Evolutionary conservation across 331 rosid genomes (phyloP).

Genomic region (Quercus tomentella): DNA sequence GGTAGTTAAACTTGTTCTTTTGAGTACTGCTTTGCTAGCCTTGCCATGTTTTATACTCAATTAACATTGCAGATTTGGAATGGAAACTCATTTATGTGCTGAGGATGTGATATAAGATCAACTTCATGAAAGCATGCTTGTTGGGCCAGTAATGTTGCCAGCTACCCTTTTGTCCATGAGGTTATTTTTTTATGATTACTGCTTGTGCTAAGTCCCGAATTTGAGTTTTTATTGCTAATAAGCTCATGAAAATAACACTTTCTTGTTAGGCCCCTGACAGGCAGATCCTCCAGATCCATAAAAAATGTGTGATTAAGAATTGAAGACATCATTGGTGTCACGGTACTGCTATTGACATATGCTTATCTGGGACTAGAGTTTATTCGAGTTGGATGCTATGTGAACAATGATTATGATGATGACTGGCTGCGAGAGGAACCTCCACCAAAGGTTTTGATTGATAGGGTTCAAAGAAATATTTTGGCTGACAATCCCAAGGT

Average conservation of each 20-base stretch:
- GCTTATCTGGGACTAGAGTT: slow-evolving; percentile 91
- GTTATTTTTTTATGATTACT: slow-evolving; percentile 18
- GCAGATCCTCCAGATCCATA: slow-evolving; percentile 98
- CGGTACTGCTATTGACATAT: slow-evolving; percentile 78
- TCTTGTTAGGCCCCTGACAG: slow-evolving; percentile 28
- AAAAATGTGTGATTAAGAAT: slow-evolving; percentile 61
- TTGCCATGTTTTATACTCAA: neutral
- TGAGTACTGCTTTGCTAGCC: neutral
- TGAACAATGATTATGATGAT: slow-evolving; percentile 92
- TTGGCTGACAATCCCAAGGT: slow-evolving; percentile 91
- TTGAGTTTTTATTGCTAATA: neutral
- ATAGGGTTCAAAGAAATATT: slow-evolving; percentile 89
- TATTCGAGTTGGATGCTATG: slow-evolving; percentile 83
- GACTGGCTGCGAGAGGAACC: slow-evolving; percentile 97
- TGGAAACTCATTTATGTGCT: slow-evolving; percentile 92
- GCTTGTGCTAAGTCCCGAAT: neutral
- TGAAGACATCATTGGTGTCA: slow-evolving; percentile 91
- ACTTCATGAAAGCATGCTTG: slow-evolving; percentile 67
- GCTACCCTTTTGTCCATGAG: slow-evolving; percentile 81
- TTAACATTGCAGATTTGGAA: slow-evolving; percentile 45
- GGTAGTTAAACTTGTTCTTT: neutral
- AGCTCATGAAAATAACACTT: neutral
- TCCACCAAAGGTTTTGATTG: slow-evolving; percentile 68
- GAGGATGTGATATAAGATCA: slow-evolving; percentile 75
- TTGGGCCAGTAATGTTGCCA: slow-evolving; percentile 96